Evolutionary conservation across 495 filamentous ascomycete genomes (phyloP), one percentile per base, ranked within the genome.

Genomic region (Opeltia flavorubescens): DNA sequence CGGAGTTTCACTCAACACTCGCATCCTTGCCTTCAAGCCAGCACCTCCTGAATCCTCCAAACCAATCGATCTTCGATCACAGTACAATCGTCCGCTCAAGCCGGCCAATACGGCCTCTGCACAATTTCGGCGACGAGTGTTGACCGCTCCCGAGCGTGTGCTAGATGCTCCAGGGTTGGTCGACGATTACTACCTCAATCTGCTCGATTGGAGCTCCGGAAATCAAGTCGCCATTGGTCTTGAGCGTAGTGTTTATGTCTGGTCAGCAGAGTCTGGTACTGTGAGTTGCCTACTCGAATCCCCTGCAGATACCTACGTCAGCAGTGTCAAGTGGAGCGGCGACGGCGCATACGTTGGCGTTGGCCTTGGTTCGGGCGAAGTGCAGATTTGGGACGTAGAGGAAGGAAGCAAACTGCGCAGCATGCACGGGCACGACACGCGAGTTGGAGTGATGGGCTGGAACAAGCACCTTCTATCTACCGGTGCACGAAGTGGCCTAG

Each of bases 331-430:
- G 64, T 99, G 93, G 91, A 95, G 89, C 53, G 84, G 83, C 38
- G 91, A 99, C 55, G 93, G 91, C 35, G 89, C 91, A 4, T 95
- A 96, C 59, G 88, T 99, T 43, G 82, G 88, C 48, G 89, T 96
- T 53, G 91, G 91, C 38, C 80, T 99, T 47, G 89, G 87, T 52
- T 84, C 86, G 11, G 91, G 91, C 50, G 91, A 99, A 59, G 85
- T 96, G 33, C 91, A 99, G 65, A 99, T 99, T 61, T 99, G 91
- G 91, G 91, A 99, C 54, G 91, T 95, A 20, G 85, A 95, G 53
- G 91, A 99, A 57, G 80, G 84, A 26, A 80, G 76, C 55, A 95
- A 95, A 74, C 79, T 96, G 30, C 87, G 91, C 57, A 95, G 86
- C 70, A 99, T 99, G 91, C 81, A 84, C 59, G 93, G 89, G 43